Conservation (phyloP, 345 rosid genomes). For the Sapria himalayana region DNA sequence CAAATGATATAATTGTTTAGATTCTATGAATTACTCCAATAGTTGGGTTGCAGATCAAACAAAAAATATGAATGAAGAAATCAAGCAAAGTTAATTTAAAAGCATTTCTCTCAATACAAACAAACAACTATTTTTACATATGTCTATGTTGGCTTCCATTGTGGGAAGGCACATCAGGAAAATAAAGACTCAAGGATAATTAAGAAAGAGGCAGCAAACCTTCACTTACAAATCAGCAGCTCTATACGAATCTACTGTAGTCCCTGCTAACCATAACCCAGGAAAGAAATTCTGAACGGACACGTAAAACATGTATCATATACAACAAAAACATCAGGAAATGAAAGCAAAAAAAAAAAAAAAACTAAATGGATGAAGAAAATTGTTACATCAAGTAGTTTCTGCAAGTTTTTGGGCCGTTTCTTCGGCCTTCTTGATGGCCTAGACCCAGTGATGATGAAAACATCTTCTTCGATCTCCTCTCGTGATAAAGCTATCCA, state of each 20-base stretch:
- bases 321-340: neutral
- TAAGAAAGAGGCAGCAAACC: conserved; percentile 21
- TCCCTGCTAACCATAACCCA: conserved; percentile 70
- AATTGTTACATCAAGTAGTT: conserved; percentile 46
- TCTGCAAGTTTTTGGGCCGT: conserved; percentile 58
- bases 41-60: too few species aligned
- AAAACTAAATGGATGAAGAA: neutral
- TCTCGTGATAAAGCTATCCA: conserved; percentile 65
- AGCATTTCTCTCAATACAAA: too few species aligned
- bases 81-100: too few species aligned
- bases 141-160: too few species aligned
- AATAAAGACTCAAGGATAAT: too few species aligned
- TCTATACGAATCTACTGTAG: conserved; percentile 52
- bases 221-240: conserved; percentile 31
- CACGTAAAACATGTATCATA: neutral
- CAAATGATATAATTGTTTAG: too few species aligned
- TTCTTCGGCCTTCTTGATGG: conserved; percentile 62
- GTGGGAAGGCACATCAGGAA: too few species aligned
- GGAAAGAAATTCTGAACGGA: conserved; percentile 56
- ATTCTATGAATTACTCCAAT: too few species aligned
- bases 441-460: conserved; percentile 63
- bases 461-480: conserved; percentile 86
- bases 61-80: too few species aligned
- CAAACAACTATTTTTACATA: too few species aligned
- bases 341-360: neutral